Conservation (phyloP, 2,329 filamentous ascomycete species). For the Trichoderma asperellum region DNA sequence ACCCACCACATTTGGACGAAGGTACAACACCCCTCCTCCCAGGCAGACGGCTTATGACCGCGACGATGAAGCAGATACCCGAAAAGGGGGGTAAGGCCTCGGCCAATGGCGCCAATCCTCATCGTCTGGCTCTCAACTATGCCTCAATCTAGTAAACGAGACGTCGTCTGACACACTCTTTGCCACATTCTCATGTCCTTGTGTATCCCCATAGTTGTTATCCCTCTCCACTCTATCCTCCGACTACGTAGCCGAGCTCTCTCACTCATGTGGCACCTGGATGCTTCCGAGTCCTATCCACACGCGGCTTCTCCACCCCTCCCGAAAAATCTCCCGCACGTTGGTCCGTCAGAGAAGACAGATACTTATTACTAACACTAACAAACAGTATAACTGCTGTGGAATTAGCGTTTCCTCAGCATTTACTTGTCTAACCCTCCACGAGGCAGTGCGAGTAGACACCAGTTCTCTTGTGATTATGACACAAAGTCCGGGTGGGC, state of each 20-base stretch:
- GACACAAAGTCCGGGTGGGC: background rate
- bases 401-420: background rate
- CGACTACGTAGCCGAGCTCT: background rate
- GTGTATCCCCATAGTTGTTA: conserved; percentile 11
- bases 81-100: conserved; percentile 15
- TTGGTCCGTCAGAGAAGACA: background rate
- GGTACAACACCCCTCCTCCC: background rate
- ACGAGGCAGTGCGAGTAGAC: conserved; percentile 17
- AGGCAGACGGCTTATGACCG: conserved; percentile 9
- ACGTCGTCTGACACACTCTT: conserved; percentile 25
- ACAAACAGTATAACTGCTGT: background rate
- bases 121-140: conserved; percentile 29
- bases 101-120: conserved; percentile 4
- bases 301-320: conserved; percentile 22
- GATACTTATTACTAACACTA: background rate
- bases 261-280: conserved; percentile 13
- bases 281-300: conserved; percentile 24
- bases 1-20: conserved; percentile 19
- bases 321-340: conserved; percentile 19
- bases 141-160: conserved; percentile 27
- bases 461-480: background rate
- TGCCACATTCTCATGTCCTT: conserved; percentile 4
- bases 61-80: conserved; percentile 30
- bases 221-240: background rate
- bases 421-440: conserved; percentile 18